phyloP scores from a whole-genome alignment of 2,329 filamentous ascomycete species.

The Penicillium sumatraense region DNA sequence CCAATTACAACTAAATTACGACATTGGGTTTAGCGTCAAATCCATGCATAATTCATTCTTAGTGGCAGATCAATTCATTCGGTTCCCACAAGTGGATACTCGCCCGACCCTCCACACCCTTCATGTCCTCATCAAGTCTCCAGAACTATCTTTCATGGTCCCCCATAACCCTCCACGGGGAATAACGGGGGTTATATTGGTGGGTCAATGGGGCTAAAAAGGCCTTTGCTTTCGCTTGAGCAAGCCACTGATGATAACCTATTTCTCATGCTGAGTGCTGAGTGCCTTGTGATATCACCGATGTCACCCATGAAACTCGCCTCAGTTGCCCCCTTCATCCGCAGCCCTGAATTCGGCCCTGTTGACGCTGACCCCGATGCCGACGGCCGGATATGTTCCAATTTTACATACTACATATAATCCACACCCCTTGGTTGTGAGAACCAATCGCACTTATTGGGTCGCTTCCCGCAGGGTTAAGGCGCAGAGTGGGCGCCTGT shows the following conservation, averaged over 20 bases:
- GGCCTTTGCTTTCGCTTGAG: background rate
- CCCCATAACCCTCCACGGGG: background rate
- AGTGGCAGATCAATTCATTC: background rate
- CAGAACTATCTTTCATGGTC: background rate
- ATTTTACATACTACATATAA: too few relatives aligned
- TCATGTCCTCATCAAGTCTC: background rate
- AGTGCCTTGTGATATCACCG: too few relatives aligned
- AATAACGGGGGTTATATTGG: background rate
- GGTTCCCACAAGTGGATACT: background rate
- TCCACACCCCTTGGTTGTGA: too few relatives aligned
- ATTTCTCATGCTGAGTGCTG: background rate
- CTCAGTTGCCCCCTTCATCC: background rate
- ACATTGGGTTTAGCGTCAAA: background rate
- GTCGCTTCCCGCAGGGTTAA: too few relatives aligned
- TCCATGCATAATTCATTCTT: background rate
- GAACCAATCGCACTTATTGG: too few relatives aligned
- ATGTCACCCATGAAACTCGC: background rate
- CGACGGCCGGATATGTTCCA: background rate
- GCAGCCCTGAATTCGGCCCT: background rate
- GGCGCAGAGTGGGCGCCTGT: too few relatives aligned
- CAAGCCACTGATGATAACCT: background rate
- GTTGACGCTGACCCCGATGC: background rate
- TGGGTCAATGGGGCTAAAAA: background rate
- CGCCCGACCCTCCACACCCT: background rate
- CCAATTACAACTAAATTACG: background rate